These are phyloP conservation scores for Boechera retrofracta DNA, from an alignment of 345 rosid species.

Conservation along the genomic window DNA sequence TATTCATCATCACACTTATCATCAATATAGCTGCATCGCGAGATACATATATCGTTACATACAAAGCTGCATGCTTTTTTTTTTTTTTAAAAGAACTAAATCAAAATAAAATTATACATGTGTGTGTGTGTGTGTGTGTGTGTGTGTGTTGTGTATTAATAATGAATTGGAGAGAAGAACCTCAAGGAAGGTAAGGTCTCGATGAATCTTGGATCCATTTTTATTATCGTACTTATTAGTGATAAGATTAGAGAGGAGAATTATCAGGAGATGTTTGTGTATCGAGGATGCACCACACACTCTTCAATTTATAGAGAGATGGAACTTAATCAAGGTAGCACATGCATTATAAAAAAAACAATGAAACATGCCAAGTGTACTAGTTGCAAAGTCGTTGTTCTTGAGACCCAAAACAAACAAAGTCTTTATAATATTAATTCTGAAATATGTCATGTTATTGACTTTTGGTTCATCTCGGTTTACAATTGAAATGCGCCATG, in stretches of 20 bases:
- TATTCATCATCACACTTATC: constrained; percentile 25
- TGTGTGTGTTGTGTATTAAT: background rate
- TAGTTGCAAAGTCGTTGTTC: constrained; percentile 14
- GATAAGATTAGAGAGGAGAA: background rate
- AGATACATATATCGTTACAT: background rate
- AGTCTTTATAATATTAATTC: background rate
- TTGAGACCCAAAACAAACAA: background rate
- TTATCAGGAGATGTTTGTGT: constrained; percentile 22
- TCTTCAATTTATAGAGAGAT: constrained; percentile 33
- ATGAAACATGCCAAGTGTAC: constrained; percentile 23
- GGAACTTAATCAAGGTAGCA: background rate
- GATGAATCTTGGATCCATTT: constrained; percentile 32
- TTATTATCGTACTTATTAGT: background rate
- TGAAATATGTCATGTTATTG: background rate
- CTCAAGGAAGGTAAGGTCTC: constrained; percentile 38
- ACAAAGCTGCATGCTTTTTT: background rate
- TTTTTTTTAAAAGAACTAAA: background rate
- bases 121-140: background rate
- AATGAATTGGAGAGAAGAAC: constrained; percentile 28
- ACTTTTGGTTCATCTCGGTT: background rate
- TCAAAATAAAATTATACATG: background rate
- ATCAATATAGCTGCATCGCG: constrained; percentile 18
- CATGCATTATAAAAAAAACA: background rate
- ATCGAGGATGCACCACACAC: background rate
- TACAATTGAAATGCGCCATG: background rate